These are phyloP conservation scores for Trichoderma lentiforme DNA, from an alignment of 2,329 filamentous ascomycete species.

Conservation along the genomic window DNA sequence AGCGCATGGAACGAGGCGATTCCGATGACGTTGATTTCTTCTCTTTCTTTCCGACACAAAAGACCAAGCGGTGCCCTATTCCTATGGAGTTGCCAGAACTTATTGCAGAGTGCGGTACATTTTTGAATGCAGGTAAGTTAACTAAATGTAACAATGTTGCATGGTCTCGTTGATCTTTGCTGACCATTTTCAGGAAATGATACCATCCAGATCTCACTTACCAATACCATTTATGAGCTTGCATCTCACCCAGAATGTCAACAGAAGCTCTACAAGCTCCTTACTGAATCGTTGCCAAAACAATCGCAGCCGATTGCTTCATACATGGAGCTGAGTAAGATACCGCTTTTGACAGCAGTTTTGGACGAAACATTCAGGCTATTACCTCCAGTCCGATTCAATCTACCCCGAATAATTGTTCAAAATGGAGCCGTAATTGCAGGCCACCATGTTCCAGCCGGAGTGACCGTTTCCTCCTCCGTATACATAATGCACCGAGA, in stretches of 20 bases:
- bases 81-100: background rate
- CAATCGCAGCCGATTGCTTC: background rate
- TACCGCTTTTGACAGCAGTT: background rate
- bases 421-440: background rate
- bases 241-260: background rate
- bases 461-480: background rate
- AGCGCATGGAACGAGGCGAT: background rate
- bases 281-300: background rate
- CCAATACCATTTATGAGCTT: background rate
- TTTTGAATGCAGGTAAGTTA: background rate
- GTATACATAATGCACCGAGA: background rate
- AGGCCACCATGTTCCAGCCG: background rate
- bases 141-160: background rate
- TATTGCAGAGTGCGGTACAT: background rate
- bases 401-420: background rate
- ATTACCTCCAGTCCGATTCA: background rate
- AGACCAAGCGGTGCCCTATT: background rate
- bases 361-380: background rate
- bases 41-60: background rate
- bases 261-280: background rate
- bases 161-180: background rate
- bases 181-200: background rate
- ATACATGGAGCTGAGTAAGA: background rate
- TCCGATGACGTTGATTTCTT: background rate
- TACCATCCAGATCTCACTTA: background rate